Evolutionary conservation across 306 rosid genomes (phyloP), one percentile per base, ranked within the genome.

Genomic region (Lablab purpureus): DNA sequence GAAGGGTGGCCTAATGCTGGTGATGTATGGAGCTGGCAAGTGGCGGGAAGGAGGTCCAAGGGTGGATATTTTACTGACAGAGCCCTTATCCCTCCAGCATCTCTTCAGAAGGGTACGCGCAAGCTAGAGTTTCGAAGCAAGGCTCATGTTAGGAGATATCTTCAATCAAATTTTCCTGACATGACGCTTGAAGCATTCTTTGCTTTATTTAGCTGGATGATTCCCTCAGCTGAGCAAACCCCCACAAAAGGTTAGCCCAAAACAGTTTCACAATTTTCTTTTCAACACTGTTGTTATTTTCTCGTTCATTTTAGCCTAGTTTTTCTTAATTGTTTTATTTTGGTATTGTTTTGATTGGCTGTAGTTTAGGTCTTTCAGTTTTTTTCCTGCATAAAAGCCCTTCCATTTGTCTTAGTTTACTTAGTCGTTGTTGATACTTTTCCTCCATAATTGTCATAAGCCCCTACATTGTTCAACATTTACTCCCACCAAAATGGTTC

Each of bases 1-100:
- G 80, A 67, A 74, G 80, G 88, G 65, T 92, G 94, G 97, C 97
- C 94, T 14, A 84, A 87, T 45, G 88, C 86, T 23, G 93, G 89
- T 56, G 97, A 92, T 74, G 76, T 22, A 65, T 71, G 97, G 93
- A 69, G 73, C 34, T 92, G 97, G 97, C 84, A 74, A 76, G 97
- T 92, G 60, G 91, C 91, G 17, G 84, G 46, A 84, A 87, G 94
- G 80, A 60, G 69, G 45, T 75, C 74, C 69, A 76, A 12, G 67
- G 58, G 81, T 52, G 94, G 97, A 49, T 72, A 80, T 85, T 90
- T 49, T 83, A 28, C 28, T 6, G 97, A 90, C 67, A 85, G 94
- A 68, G 80, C 54, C 73, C 77, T 91, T 52, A 84, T 63, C 75
- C 90, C 74, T 84, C 97, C 97, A 19, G 67, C 15, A 67, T 51